Base-by-base conservation (phyloP, 371 early-diverging fungal species). In the Mucor racemosus region DNA sequence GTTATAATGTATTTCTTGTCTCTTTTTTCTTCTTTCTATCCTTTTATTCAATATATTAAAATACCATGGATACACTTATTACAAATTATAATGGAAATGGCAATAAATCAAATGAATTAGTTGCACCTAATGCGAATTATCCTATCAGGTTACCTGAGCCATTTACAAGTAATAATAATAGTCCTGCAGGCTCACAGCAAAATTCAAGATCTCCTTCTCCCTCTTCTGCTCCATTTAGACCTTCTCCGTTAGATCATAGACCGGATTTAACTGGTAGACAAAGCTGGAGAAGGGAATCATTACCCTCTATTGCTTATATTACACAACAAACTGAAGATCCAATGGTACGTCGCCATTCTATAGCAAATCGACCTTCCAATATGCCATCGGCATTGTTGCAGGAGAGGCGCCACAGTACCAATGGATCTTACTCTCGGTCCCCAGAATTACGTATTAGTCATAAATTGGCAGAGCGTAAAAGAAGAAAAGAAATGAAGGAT, bases 401-500 rank as follows among this genome's bases (percentile, higher is more conserved):
- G 40, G 65, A 65, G 36, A 65, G 65, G 21, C 65, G 65, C 42
- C 65, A 65, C 42, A 65, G 65, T 26, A 65, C 65, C 34, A 44
- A 65, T 65, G 70, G 65, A 48, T 86, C 88, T 0, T 89, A 89
- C 64, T 76, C 88, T 9, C 84, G 90, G 38, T 76, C 82, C 4
- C 90, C 89, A 5, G 87, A 87, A 57, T 68, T 90, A 26, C 68
- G 85, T 34, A 76, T 87, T 7, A 82, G 84, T 41, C 93, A 93
- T 73, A 93, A 93, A 70, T 69, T 93, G 34, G 93, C 93, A 14
- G 93, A 93, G 60, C 73, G 92, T 50, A 88, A 90, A 58, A 82
- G 93, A 14, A 84, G 93, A 42, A 88, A 84, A 68, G 91, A 93
- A 64, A 90, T 93, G 92, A 92, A 92, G 65, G 88, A 89, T 38